Evolutionary conservation across 1,284 basidiomycete species (phyloP), one percentile per base, ranked within the genome.

Genomic region (Amylostereum chailletii): DNA sequence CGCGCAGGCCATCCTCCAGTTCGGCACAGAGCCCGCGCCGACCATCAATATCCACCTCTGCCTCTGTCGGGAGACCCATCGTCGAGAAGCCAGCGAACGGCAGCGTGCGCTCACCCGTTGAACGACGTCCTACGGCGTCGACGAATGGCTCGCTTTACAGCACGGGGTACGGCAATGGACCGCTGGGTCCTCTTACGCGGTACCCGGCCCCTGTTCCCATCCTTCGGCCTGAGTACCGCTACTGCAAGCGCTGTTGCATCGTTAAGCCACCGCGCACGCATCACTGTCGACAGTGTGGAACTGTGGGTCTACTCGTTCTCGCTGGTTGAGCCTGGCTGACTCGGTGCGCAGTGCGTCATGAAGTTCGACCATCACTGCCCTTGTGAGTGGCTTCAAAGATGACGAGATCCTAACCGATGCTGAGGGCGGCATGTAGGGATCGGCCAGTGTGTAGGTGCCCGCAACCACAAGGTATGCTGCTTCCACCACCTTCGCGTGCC

Each of bases 351-450:
- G 72, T 89, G 86, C 59, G 72, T 89, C 0, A 62, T 88, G 45
- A 79, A 78, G 59, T 89, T 81, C 61, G 86, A 90, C 59, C 86
- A 90, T 64, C 86, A 90, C 59, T 86, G 83, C 63, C 83, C 83
- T 48, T 83, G 80, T 81, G 61, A 52, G 77, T 65, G 10, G 1
- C 11, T 31, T 44, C 43, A n/a, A 10, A 34, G 29, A 37, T 47
- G 26, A 34, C 3, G 41, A 33, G 42, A 39, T 34, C 3, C n/a
- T 30, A 38, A 39, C 37, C 29, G 47, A 40, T 33, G 42, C 29
- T 51, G 40, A 34, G 42, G 50, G 10, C 42, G 5, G 1, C 31
- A 46, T 45, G 30, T 50, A 81, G 79, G 87, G 87, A 81, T 91
- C 46, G 87, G 86, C 31, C 85, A 88, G 56, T 91, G 88, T 58